Evolutionary conservation across 2,329 filamentous ascomycete species (phyloP), one percentile per base, ranked within the genome.

Genomic region (Dendryphion nanum): DNA sequence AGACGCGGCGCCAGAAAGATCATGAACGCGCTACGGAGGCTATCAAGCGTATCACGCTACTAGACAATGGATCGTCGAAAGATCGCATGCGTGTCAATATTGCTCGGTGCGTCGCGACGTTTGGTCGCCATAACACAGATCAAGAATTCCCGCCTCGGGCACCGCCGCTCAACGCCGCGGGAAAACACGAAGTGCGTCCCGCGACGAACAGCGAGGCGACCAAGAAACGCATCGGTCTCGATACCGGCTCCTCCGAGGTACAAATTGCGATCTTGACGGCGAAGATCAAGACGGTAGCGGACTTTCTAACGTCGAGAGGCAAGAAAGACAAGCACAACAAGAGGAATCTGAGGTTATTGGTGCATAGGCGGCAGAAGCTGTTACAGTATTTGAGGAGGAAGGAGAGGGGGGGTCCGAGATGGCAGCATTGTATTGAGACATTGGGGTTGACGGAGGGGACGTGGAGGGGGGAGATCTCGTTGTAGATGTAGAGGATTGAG

Each of bases 161-260:
- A 10, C 54, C 59, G 3, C 50, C 78, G 3, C 64, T 72, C 29
- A 58, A 71, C 53, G 59, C 68, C 60, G 64, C 52, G 66, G 55
- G 70, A 70, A 66, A 41, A 43, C 37, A 59, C 33, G 42, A 57
- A 5, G 50, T 69, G 18, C 78, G 78, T 50, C 76, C 74, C 0
- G 44, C 55, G 17, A 63, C 59, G 8, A 64, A 63, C 32, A 34
- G 46, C 12, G 50, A 44, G 8, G 57, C 48, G 13, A 37, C 51
- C 4, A 54, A 43, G 30, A 77, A 78, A 33, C 84, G 94, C 20
- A 81, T 83, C n/a, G 93, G 93, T 0, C 86, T 85, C 4, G 93
- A 98, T 63, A 98, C 91, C 1, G 93, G 93, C 23, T 95, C 88
- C 55, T 88, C 88, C 5, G 93, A 98, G 70, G 94, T 98, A n/a